A percentile compares a stretch with the other conserved stretches of the same genome.
Conservation (phyloP, 1,284 basidiomycete genomes). For the Irpex rosettiformis region DNA sequence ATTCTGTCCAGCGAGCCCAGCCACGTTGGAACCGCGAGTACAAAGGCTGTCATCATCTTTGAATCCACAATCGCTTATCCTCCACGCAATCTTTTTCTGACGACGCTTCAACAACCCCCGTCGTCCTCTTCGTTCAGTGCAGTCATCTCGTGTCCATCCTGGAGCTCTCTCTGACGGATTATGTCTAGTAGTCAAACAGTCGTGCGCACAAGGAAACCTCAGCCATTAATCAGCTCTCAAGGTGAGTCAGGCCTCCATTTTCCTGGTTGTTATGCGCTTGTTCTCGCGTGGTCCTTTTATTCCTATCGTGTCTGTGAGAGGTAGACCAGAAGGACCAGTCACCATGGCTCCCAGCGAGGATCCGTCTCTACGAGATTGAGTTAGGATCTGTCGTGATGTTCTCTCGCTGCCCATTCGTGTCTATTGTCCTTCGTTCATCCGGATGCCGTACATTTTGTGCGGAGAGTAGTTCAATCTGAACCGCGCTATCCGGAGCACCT, state of each 20-base stretch:
- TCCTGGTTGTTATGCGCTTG: slow-evolving; percentile 10
- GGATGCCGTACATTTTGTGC: slow-evolving; percentile 7
- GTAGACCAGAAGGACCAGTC: slow-evolving; percentile 7
- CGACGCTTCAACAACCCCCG: slow-evolving; percentile 22
- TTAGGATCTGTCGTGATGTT: slow-evolving; percentile 11
- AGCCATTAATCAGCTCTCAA: slow-evolving; percentile 32
- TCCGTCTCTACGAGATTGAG: slow-evolving; percentile 15
- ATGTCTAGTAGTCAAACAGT: slow-evolving; percentile 61
- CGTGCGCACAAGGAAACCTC: slow-evolving; percentile 46
- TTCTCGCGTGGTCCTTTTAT: slow-evolving; percentile 11
- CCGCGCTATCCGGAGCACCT: slow-evolving; percentile 3
- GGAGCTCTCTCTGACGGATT: slow-evolving; percentile 20
- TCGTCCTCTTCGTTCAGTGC: slow-evolving; percentile 20
- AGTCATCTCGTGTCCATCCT: slow-evolving; percentile 18
- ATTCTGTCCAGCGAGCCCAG: slow-evolving; percentile 27
- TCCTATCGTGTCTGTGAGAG: slow-evolving; percentile 6
- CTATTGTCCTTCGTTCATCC: neutral
- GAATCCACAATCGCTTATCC: slow-evolving; percentile 29
- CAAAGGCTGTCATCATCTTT: slow-evolving; percentile 29
- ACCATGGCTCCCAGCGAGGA: slow-evolving; percentile 10
- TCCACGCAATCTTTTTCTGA: slow-evolving; percentile 27
- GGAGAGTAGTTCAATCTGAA: slow-evolving; percentile 5
- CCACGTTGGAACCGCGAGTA: slow-evolving; percentile 41
- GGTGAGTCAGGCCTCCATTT: slow-evolving; percentile 33
- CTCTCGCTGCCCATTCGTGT: neutral